Evolutionary conservation across 768 basidiomycete genomes (phyloP).

Genomic region (Tylopilus vinaceipallidus): DNA sequence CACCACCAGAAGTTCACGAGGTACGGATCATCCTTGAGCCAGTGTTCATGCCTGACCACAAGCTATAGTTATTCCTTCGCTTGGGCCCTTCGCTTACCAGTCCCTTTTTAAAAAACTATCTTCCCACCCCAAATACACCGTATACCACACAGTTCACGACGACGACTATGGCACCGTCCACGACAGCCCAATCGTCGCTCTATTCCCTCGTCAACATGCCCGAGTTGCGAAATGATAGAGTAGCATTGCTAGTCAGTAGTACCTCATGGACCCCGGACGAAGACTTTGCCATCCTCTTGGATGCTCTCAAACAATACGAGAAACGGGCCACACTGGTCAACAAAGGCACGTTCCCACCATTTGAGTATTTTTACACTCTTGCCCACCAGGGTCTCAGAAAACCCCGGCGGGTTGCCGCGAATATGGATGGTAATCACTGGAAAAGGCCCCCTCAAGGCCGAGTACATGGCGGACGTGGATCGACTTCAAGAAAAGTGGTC

Average conservation of each 20-base stretch:
- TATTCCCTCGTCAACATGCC: conserved; percentile 37
- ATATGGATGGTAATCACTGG: conserved; percentile 86
- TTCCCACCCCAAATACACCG: conserved; percentile 50
- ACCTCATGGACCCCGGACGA: conserved; percentile 99
- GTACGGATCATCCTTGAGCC: conserved; percentile 37
- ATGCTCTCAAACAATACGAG: conserved; percentile 74
- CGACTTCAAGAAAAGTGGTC: conserved; percentile 62
- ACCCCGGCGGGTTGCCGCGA: conserved; percentile 54
- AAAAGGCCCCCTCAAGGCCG: conserved; percentile 73
- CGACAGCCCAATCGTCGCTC: conserved; percentile 21
- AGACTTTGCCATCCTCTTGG: conserved; percentile 82
- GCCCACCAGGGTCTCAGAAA: conserved; percentile 9
- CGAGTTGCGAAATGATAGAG: conserved; percentile 63
- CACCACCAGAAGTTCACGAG: conserved; percentile 72
- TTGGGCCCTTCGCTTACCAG: conserved; percentile 40
- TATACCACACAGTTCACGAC: conserved; percentile 64
- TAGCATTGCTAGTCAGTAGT: conserved; percentile 85
- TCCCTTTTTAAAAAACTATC: conserved; percentile 43
- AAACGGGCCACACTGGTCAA: conserved; percentile 41
- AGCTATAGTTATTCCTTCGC: conserved; percentile 48
- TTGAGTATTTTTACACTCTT: not conserved
- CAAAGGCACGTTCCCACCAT: conserved; percentile 5
- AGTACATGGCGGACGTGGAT: conserved; percentile 72
- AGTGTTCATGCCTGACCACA: not conserved
- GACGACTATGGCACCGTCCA: conserved; percentile 24